Evolutionary conservation across 2,329 filamentous ascomycete species (phyloP).

Genomic region (Rachicladosporium sp.): DNA sequence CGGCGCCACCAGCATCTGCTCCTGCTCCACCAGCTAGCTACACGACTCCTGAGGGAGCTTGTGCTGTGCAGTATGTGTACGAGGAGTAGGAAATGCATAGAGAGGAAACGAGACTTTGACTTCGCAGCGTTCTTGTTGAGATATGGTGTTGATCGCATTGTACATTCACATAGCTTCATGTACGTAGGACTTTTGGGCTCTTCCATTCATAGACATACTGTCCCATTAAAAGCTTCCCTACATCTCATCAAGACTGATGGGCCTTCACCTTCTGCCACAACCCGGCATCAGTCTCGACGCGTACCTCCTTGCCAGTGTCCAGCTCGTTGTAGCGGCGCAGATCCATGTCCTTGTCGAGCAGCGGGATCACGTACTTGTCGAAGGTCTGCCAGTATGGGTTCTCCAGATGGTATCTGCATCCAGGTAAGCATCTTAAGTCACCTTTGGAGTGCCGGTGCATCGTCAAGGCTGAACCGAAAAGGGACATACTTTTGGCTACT

Average conservation of each 20-base stretch:
- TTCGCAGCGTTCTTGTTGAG: no score
- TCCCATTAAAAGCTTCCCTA: background rate
- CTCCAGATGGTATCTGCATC: constrained; percentile 32
- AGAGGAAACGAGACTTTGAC: no score
- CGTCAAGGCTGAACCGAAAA: background rate
- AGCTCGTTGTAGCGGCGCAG: constrained; percentile 55
- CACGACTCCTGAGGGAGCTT: constrained; percentile 3
- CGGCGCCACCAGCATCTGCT: background rate
- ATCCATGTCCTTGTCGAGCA: constrained; percentile 59
- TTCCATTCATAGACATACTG: background rate
- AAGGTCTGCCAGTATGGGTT: constrained; percentile 68
- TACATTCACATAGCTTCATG: no score
- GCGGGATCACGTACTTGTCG: constrained; percentile 58
- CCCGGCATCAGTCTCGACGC: constrained; percentile 21
- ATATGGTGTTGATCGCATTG: no score
- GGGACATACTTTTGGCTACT: constrained; percentile 34
- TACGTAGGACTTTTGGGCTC: background rate
- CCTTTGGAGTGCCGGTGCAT: background rate
- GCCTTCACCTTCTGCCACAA: constrained; percentile 24
- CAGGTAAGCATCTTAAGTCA: background rate
- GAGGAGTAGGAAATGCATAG: constrained; percentile 5
- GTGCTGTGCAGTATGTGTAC: constrained; percentile 13
- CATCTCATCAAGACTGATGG: constrained; percentile 15
- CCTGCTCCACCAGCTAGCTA: no score
- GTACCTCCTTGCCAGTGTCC: constrained; percentile 39